Percentiles rank a stretch among this genome's conserved stretches.
phyloP scores from a whole-genome alignment of 2,329 filamentous ascomycete genomes.

The Neonectria faginata region DNA sequence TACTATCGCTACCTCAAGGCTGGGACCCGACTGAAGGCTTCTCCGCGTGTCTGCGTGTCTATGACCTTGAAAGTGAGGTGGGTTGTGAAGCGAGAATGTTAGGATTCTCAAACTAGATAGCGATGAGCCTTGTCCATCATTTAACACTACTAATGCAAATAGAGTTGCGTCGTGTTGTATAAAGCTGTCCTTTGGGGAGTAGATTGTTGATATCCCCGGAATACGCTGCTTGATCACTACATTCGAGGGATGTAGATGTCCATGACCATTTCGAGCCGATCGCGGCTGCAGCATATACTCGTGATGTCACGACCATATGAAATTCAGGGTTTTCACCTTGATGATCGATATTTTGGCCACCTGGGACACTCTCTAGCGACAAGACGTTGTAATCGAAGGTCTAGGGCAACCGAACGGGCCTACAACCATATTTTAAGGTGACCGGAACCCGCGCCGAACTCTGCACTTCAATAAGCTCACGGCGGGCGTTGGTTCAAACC shows the following conservation, averaged over 20 bases:
- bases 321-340: neutral
- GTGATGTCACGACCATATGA: neutral
- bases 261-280: neutral
- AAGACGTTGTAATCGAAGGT: neutral
- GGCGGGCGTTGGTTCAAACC: neutral
- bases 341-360: neutral
- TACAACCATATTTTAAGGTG: neutral
- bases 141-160: too few relatives aligned
- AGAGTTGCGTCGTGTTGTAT: too few relatives aligned
- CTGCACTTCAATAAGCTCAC: neutral
- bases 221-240: neutral
- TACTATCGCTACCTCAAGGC: neutral
- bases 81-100: too few relatives aligned
- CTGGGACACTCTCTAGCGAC: neutral
- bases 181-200: too few relatives aligned
- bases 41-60: too few relatives aligned
- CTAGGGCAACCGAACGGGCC: neutral
- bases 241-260: neutral
- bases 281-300: neutral
- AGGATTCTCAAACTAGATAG: too few relatives aligned
- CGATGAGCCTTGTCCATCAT: too few relatives aligned
- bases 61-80: too few relatives aligned
- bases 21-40: neutral
- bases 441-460: neutral
- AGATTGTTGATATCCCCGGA: too few relatives aligned